These are phyloP conservation scores for Rhododendron vialii DNA, from an alignment of 148 eudicot genomes.

Conservation along the genomic window DNA sequence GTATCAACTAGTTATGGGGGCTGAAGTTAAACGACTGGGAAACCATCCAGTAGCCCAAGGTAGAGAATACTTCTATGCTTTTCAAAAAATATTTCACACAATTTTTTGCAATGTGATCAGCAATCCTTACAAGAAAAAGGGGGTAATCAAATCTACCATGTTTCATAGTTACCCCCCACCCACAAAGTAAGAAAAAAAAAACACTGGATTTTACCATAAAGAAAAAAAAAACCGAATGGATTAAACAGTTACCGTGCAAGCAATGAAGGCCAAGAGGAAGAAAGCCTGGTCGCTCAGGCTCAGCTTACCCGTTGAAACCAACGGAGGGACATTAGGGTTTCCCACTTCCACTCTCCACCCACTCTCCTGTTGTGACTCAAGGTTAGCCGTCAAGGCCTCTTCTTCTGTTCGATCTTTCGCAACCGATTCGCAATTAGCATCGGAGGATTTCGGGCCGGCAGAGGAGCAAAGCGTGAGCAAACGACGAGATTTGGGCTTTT, in stretches of 20 bases:
- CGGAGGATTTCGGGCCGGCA: slow-evolving; percentile 9
- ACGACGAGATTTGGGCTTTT: slow-evolving; percentile 2
- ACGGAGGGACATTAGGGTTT: slow-evolving; percentile 37
- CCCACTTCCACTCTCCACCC: slow-evolving; percentile 30
- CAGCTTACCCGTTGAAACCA: slow-evolving; percentile 30
- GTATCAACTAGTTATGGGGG: too few relatives aligned
- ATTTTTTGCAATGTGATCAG: background rate
- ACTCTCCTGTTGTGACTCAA: slow-evolving; percentile 4
- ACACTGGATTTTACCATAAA: background rate
- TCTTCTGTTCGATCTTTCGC: background rate
- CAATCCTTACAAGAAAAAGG: background rate
- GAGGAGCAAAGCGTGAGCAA: slow-evolving; percentile 11
- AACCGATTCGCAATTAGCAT: background rate
- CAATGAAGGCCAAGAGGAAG: slow-evolving; percentile 64
- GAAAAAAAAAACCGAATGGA: background rate
- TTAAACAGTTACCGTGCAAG: slow-evolving; percentile 46
- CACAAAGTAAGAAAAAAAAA: background rate
- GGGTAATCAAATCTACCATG: background rate
- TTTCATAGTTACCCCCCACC: background rate
- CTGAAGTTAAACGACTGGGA: background rate
- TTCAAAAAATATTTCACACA: background rate
- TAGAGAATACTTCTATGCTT: background rate
- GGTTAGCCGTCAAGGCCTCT: slow-evolving; percentile 1
- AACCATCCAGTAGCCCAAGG: background rate
- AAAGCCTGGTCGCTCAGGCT: slow-evolving; percentile 61